Base-by-base conservation (phyloP, 2,329 filamentous ascomycete genomes). In the Xylariaceae sp. region DNA sequence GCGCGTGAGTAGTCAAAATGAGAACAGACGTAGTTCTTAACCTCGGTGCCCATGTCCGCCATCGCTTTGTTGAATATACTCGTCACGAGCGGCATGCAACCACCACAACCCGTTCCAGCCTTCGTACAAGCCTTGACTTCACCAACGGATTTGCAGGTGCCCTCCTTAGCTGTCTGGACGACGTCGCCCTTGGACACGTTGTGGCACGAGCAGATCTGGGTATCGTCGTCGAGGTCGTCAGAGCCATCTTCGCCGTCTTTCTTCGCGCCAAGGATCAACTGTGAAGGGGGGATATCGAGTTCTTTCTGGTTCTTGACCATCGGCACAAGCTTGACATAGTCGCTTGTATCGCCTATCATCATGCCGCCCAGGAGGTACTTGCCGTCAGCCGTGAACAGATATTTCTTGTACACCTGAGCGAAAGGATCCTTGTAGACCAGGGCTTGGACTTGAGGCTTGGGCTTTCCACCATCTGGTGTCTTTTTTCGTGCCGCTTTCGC, bases 271-370 rank as follows among this genome's bases (percentile, higher is more conserved):
- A 96, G 73, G 55, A 96, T 95, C 48, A 96, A 83, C 65, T 95
- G 83, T 43, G 86, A 83, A 0, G 90, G 90, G 0, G 89, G 82
- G 0, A 89, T 74, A 12, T 95, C 88, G 1, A 96, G 76, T 54
- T 77, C 75, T 66, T 91, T 95, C 64, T 90, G 87, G 57, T 81
- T 85, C 72, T 91, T 95, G 47, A 94, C 89, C 76, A 95, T 83
- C 1, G 89, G 87, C 1, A 95, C 88, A 18, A 96, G 72, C 67
- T 92, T 95, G 70, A 95, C 81, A 63, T 95, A 96, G 71, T 96
- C 90, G 55, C 81, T 86, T 0, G 89, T 95, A 62, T 96, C 90
- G 36, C 90, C 91, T 53, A 96, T 94, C 89, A 96, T 95, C 89
- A 96, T 96, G 4, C 90, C 91, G n/a, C 90, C 90, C 0, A 96